Evolutionary conservation across 768 basidiomycete species (phyloP).

Genomic region (Kwoniella newhampshirensis): DNA sequence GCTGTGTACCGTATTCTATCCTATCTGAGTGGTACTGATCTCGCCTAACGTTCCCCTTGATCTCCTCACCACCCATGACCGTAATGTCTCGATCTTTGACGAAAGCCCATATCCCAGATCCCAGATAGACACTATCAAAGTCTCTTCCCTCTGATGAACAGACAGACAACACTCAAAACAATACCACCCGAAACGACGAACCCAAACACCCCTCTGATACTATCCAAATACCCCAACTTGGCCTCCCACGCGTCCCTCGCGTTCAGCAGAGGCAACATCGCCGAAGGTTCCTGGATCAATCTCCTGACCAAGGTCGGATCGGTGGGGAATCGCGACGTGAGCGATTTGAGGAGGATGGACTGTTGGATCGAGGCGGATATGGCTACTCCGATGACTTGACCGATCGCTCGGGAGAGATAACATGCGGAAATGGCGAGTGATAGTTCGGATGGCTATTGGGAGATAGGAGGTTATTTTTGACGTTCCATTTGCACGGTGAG

Average conservation of each 20-base stretch:
- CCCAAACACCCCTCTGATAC: slow-evolving; percentile 40
- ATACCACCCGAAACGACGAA: slow-evolving; percentile 32
- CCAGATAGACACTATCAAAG: no score
- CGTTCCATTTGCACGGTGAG: no score
- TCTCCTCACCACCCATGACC: no score
- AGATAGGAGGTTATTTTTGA: slow-evolving; percentile 1
- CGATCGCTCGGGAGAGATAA: slow-evolving; percentile 47
- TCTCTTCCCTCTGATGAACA: slow-evolving; percentile 8
- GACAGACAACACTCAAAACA: slow-evolving; percentile 3
- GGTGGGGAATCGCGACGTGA: slow-evolving; percentile 7
- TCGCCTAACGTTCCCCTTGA: no score
- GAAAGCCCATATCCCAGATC: no score
- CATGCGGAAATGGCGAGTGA: slow-evolving; percentile 48
- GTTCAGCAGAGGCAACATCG: slow-evolving; percentile 28
- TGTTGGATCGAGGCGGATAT: slow-evolving; percentile 47
- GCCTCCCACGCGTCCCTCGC: slow-evolving; percentile 22
- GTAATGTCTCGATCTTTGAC: no score
- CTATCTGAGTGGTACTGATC: no score
- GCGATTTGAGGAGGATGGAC: slow-evolving; percentile 28
- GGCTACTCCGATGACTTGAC: slow-evolving; percentile 48
- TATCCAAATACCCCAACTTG: slow-evolving; percentile 34
- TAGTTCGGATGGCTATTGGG: slow-evolving; percentile 25
- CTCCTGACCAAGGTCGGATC: slow-evolving; percentile 16
- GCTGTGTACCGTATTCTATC: no score
- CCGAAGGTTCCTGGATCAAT: slow-evolving; percentile 41